A percentile compares a stretch with the other conserved stretches of the same genome.
Evolutionary conservation across 176 grass and related monocot genomes (phyloP).

Genomic region (Elaeis guineensis): DNA sequence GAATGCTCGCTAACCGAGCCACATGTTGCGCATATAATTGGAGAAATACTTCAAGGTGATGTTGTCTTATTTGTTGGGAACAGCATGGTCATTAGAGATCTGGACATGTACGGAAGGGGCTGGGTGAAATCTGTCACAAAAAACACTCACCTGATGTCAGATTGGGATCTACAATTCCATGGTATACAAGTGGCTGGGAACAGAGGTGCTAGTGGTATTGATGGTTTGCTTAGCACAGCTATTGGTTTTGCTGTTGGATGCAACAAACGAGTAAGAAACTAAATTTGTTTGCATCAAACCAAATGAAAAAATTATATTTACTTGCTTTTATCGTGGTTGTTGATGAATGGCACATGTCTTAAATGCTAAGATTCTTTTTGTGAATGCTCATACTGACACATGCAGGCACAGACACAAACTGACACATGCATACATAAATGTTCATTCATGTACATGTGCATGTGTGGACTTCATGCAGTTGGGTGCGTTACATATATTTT

Average conservation of each 20-base stretch:
- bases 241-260: slow-evolving; percentile 80
- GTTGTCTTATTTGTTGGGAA: slow-evolving; percentile 76
- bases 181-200: slow-evolving; percentile 61
- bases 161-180: slow-evolving; percentile 44
- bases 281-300: background rate
- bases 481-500: too few species aligned
- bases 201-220: slow-evolving; percentile 97
- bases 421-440: too few species aligned
- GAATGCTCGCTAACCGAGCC: slow-evolving; percentile 70
- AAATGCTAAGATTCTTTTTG: too few species aligned
- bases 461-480: too few species aligned
- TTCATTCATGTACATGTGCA: too few species aligned
- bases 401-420: too few species aligned
- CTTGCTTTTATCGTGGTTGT: too few species aligned
- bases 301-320: too few species aligned
- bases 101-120: slow-evolving; percentile 89
- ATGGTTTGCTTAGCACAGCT: slow-evolving; percentile 94
- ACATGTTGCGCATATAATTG: slow-evolving; percentile 69
- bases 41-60: slow-evolving; percentile 51
- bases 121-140: slow-evolving; percentile 31
- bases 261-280: slow-evolving; percentile 52
- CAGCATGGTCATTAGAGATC: slow-evolving; percentile 88
- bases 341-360: too few species aligned
- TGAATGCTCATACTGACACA: too few species aligned
- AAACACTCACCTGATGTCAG: slow-evolving; percentile 17